These are phyloP conservation scores for Fusarium euwallaceae DNA, from an alignment of 2,329 filamentous ascomycete genomes.

Conservation along the genomic window DNA sequence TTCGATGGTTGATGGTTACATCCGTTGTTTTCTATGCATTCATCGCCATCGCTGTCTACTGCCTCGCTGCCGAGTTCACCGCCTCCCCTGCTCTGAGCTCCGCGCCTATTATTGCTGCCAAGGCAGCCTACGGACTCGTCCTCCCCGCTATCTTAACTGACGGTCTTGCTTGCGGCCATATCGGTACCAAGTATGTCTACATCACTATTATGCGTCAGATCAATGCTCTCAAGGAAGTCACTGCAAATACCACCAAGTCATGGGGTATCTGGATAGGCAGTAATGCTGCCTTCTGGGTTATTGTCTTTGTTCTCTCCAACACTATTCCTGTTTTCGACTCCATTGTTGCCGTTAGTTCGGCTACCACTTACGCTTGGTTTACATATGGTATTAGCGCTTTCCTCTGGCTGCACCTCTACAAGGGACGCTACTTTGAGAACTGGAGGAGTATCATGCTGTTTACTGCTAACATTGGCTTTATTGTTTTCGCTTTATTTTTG, in stretches of 20 bases:
- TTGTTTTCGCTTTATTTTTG: conserved; percentile 30
- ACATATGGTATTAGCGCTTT: conserved; percentile 36
- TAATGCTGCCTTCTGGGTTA: conserved; percentile 34
- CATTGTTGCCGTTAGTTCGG: conserved; percentile 39
- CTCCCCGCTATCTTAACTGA: conserved; percentile 35
- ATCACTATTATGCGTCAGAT: conserved; percentile 34
- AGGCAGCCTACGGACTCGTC: conserved; percentile 42
- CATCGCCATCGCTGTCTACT: conserved; percentile 34
- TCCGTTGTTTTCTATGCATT: conserved; percentile 34
- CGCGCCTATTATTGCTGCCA: conserved; percentile 28
- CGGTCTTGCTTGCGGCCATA: conserved; percentile 36
- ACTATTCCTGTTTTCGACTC: conserved; percentile 42
- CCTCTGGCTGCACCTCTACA: conserved; percentile 34
- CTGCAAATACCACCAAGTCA: conserved; percentile 30
- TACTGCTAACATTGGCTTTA: conserved; percentile 30
- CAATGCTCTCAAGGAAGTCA: conserved; percentile 30
- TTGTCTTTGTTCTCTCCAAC: conserved; percentile 41
- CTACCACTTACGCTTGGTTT: conserved; percentile 41
- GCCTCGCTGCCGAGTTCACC: conserved; percentile 34
- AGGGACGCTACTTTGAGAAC: conserved; percentile 18
- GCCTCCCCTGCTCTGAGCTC: conserved; percentile 38
- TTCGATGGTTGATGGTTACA: conserved; percentile 21
- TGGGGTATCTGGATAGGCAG: conserved; percentile 41
- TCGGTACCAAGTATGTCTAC: conserved; percentile 40
- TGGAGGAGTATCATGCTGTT: conserved; percentile 33